These are phyloP conservation scores for Akebia trifoliata DNA, from an alignment of 164 flowering plant genomes.

Conservation along the genomic window DNA sequence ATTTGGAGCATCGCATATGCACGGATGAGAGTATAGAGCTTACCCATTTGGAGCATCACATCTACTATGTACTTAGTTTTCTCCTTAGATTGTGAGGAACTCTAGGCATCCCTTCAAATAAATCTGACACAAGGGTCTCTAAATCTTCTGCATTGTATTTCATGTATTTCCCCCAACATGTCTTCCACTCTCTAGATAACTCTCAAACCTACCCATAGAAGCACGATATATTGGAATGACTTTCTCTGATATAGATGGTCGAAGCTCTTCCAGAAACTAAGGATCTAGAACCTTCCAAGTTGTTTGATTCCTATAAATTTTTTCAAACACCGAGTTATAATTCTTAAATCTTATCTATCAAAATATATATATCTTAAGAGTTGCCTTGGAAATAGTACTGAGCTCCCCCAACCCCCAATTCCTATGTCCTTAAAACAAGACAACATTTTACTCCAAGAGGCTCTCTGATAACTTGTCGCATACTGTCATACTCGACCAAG, in stretches of 20 bases:
- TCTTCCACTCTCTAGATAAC: constrained; percentile 68
- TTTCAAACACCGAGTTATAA: constrained; percentile 75
- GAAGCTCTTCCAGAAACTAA: constrained; percentile 73
- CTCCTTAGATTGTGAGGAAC: constrained; percentile 47
- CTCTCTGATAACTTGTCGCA: constrained; percentile 72
- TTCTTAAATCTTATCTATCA: constrained; percentile 74
- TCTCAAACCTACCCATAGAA: constrained; percentile 65
- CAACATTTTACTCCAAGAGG: constrained; percentile 75
- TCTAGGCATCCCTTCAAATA: constrained; percentile 67
- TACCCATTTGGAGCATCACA: constrained; percentile 24
- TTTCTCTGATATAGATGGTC: constrained; percentile 68
- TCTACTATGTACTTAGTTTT: constrained; percentile 37
- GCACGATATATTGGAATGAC: constrained; percentile 77
- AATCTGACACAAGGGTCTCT: constrained; percentile 59
- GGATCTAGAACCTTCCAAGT: constrained; percentile 80
- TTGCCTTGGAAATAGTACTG: constrained; percentile 61
- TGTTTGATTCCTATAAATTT: constrained; percentile 69
- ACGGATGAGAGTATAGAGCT: constrained; percentile 16
- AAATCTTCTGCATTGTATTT: constrained; percentile 78
- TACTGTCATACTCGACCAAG: constrained; percentile 63
- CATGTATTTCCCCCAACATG: constrained; percentile 71
- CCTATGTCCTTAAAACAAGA: constrained; percentile 83
- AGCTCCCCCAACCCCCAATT: constrained; percentile 52
- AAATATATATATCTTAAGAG: too few species aligned
- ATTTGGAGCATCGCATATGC: constrained; percentile 18